phyloP scores from a whole-genome alignment of 495 filamentous ascomycete genomes.

The Aspergillus asperescens region DNA sequence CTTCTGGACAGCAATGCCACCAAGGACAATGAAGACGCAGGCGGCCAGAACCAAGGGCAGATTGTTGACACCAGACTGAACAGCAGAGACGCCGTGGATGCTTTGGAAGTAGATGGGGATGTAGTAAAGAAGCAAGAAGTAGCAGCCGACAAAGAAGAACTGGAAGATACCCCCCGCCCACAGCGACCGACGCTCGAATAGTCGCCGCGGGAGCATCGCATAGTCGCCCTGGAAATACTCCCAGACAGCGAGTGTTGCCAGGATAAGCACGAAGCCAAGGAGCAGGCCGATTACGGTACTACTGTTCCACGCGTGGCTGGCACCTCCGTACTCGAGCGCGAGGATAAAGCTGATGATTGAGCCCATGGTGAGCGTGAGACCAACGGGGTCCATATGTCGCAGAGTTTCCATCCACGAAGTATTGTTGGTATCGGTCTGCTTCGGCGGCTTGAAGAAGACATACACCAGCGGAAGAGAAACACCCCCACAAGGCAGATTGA shows the following conservation, averaged over 20 bases:
- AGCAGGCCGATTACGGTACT: background rate
- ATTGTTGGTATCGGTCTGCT: constrained; percentile 3
- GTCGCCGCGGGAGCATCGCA: background rate
- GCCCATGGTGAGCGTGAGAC: constrained; percentile 24
- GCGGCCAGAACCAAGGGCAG: constrained; percentile 31
- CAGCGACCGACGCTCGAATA: too few species aligned
- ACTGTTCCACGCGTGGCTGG: constrained; percentile 16
- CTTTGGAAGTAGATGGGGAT: constrained; percentile 48
- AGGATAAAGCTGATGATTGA: constrained; percentile 31
- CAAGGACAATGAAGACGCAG: constrained; percentile 30
- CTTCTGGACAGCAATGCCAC: constrained; percentile 47
- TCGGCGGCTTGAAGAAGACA: constrained; percentile 41
- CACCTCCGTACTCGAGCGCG: constrained; percentile 40
- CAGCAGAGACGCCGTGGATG: constrained; percentile 56
- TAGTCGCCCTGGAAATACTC: background rate
- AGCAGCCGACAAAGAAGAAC: constrained; percentile 17
- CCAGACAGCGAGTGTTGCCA: background rate
- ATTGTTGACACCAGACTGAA: constrained; percentile 51
- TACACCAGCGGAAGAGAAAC: constrained; percentile 48
- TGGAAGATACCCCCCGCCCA: too few species aligned
- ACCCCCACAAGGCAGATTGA: constrained; percentile 63
- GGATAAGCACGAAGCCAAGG: background rate
- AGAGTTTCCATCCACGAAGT: constrained; percentile 27
- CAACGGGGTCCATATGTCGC: constrained; percentile 26
- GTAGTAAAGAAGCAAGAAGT: constrained; percentile 34